These are phyloP conservation scores for Puccinia horiana DNA, from an alignment of 1,284 basidiomycete species.

Conservation along the genomic window DNA sequence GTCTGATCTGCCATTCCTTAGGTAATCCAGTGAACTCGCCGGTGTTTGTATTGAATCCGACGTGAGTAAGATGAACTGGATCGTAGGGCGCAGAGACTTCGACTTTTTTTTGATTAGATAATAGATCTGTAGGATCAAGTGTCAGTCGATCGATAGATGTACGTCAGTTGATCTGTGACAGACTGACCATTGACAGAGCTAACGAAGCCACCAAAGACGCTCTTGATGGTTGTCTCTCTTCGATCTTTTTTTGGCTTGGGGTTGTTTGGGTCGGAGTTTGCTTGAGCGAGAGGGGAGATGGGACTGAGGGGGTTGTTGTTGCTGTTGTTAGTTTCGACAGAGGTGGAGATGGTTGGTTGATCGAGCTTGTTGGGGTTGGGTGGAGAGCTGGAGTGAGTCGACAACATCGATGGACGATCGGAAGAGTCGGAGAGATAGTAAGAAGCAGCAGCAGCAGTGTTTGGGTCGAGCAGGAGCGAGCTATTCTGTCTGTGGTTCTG, in stretches of 20 bases:
- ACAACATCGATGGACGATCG: slow-evolving; percentile 3
- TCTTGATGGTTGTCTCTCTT: slow-evolving; percentile 55
- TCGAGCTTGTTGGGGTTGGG: background rate
- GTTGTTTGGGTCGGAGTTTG: background rate
- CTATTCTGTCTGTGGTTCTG: no score
- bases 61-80: slow-evolving; percentile 98
- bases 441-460: slow-evolving; percentile 38
- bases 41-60: slow-evolving; percentile 97
- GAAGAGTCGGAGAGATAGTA: slow-evolving; percentile 37
- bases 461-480: slow-evolving; percentile 41
- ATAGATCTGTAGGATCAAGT: slow-evolving; percentile 65
- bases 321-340: background rate
- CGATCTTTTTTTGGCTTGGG: slow-evolving; percentile 7
- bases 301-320: background rate
- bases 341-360: background rate
- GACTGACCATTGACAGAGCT: slow-evolving; percentile 57
- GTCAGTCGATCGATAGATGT: background rate
- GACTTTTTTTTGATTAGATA: slow-evolving; percentile 75
- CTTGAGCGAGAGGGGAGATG: background rate
- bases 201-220: slow-evolving; percentile 59
- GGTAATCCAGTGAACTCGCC: slow-evolving; percentile 90
- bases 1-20: slow-evolving; percentile 96
- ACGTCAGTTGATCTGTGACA: background rate
- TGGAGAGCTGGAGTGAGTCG: background rate
- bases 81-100: slow-evolving; percentile 97